Conservation (phyloP, 192 early-diverging fungal genomes). For the Blastocladiella britannica region DNA sequence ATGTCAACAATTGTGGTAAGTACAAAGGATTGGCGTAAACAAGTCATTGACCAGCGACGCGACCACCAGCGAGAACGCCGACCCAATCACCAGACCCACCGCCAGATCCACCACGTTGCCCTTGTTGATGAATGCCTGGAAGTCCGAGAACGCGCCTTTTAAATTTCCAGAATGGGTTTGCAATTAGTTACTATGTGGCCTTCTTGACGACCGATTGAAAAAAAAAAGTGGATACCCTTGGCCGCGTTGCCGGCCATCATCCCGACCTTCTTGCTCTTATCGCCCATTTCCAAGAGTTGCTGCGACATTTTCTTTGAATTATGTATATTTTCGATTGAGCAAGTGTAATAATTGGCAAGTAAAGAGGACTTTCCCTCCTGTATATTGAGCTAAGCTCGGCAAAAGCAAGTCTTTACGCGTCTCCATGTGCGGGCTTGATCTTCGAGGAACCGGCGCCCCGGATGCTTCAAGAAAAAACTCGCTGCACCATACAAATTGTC, state of each 20-base stretch:
- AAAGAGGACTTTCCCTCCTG: too few species aligned
- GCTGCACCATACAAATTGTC: neutral
- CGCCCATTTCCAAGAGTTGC: too few species aligned
- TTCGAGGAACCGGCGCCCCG: too few species aligned
- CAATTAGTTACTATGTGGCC: too few species aligned
- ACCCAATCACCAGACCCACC: constrained; percentile 27
- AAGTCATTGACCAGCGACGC: constrained; percentile 3
- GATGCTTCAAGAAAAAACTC: neutral
- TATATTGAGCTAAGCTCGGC: too few species aligned
- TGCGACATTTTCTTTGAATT: too few species aligned
- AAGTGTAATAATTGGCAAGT: too few species aligned
- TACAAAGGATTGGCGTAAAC: constrained; percentile 1
- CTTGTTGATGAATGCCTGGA: constrained; percentile 14
- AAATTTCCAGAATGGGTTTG: neutral
- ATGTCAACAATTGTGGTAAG: neutral
- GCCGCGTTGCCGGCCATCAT: neutral
- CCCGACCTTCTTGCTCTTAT: too few species aligned
- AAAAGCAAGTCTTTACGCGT: too few species aligned
- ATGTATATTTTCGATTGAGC: too few species aligned
- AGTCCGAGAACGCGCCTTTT: constrained; percentile 1
- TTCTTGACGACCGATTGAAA: too few species aligned
- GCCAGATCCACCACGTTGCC: constrained; percentile 29
- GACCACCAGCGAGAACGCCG: constrained; percentile 12
- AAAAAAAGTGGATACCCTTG: neutral
- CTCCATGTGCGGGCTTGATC: too few species aligned